Conservation (phyloP, 148 eudicot species). For the Oxyria digyna region DNA sequence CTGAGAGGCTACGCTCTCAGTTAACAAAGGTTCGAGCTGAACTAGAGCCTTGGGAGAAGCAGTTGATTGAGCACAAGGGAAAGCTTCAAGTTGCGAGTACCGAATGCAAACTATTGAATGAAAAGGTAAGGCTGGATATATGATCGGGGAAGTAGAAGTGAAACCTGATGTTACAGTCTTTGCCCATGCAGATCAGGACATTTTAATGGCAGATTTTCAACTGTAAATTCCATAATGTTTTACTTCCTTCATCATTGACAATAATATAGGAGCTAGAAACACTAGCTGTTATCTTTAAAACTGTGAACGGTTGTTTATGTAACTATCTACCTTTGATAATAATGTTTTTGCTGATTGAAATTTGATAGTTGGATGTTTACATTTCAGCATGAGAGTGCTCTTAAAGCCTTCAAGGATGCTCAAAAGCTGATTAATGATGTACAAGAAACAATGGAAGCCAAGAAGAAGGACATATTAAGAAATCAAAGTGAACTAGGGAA, state of each 20-base stretch:
- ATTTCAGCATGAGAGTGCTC: conserved; percentile 75
- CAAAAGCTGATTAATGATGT: conserved; percentile 58
- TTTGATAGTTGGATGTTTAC: background rate
- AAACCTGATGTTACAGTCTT: background rate
- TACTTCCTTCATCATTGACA: background rate
- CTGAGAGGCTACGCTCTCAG: conserved; percentile 59
- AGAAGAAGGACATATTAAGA: conserved; percentile 30
- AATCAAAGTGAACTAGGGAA: conserved; percentile 42
- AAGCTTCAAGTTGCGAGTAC: conserved; percentile 82
- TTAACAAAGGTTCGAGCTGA: conserved; percentile 71
- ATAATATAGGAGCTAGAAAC: background rate
- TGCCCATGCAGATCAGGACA: background rate
- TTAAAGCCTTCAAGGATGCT: conserved; percentile 64
- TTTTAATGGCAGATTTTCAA: background rate
- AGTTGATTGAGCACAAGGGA: conserved; percentile 82
- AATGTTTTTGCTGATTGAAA: background rate
- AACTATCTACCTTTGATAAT: background rate
- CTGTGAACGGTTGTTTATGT: background rate
- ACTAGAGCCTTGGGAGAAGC: conserved; percentile 92
- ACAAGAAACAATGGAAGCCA: conserved; percentile 34
- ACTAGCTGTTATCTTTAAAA: background rate
- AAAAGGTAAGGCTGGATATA: conserved; percentile 41
- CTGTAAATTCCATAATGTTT: background rate
- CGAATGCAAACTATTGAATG: conserved; percentile 63
- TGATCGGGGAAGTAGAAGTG: background rate